Percentiles rank a stretch among this genome's conserved stretches.
Conservation (phyloP, 78 protist species). For the Protostelium mycophagum region DNA sequence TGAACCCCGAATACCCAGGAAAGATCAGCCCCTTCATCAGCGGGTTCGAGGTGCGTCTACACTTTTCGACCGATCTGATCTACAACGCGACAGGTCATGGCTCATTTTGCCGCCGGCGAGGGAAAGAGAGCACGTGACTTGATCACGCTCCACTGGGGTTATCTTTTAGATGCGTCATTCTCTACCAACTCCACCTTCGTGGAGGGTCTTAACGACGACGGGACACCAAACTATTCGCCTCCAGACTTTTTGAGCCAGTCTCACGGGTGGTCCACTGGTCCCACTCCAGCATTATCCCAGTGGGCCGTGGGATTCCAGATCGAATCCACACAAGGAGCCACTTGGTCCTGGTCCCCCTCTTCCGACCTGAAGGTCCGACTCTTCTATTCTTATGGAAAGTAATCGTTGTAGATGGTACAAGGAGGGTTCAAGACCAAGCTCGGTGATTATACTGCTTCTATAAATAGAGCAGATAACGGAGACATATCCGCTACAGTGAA, state of each 20-base stretch:
- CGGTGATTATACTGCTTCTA: background rate
- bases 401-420: background rate
- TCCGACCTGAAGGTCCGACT: background rate
- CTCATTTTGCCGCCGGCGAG: background rate
- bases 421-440: background rate
- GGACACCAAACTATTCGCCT: background rate
- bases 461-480: background rate
- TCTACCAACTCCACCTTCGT: background rate
- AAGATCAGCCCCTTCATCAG: background rate
- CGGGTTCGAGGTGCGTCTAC: background rate
- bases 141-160: background rate
- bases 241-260: background rate
- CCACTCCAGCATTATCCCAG: background rate
- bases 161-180: background rate
- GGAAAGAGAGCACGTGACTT: background rate
- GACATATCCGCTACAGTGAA: background rate
- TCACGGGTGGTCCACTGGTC: constrained; percentile 1
- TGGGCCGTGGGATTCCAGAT: background rate
- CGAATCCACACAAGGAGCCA: background rate
- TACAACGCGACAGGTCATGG: background rate
- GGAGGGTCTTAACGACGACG: background rate
- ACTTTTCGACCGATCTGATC: background rate
- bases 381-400: background rate
- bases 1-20: background rate
- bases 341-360: background rate